Conservation (phyloP, 352 stramenopile genomes). For the Saprolegnia diclina region DNA sequence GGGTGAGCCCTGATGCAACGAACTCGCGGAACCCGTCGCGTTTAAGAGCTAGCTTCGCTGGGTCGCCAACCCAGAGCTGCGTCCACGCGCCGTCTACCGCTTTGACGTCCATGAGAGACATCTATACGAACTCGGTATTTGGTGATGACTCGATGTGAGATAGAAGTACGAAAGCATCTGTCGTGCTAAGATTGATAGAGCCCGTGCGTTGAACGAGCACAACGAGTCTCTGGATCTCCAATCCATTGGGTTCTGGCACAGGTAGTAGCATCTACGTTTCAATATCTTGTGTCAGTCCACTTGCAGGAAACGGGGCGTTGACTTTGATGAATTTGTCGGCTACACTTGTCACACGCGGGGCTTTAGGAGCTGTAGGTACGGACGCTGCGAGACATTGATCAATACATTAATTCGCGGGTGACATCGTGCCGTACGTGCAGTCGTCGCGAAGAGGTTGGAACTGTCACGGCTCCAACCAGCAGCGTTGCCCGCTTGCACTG, state of each 20-base stretch:
- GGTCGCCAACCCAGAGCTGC: constrained; percentile 1
- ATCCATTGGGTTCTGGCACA: constrained; percentile 40
- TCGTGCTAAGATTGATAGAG: constrained; percentile 34
- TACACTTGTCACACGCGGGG: constrained; percentile 37
- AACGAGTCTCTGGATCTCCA: constrained; percentile 32
- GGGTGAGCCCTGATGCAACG: constrained; percentile 32
- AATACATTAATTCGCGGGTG: background rate
- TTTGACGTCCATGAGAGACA: constrained; percentile 26
- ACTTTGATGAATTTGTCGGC: constrained; percentile 37
- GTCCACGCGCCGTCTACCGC: constrained; percentile 5
- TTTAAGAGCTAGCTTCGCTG: background rate
- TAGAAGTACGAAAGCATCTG: background rate
- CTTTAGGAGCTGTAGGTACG: constrained; percentile 38
- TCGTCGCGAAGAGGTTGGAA: constrained; percentile 16
- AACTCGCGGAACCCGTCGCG: constrained; percentile 32
- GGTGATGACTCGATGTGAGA: background rate
- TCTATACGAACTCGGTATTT: background rate
- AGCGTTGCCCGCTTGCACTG: constrained; percentile 41
- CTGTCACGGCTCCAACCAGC: constrained; percentile 43
- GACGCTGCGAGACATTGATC: constrained; percentile 12
- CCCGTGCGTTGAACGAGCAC: constrained; percentile 46
- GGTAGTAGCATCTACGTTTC: constrained; percentile 32
- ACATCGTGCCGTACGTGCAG: constrained; percentile 35
- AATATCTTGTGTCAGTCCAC: background rate
- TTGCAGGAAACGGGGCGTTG: background rate